A percentile compares a stretch with the other conserved stretches of the same genome.
phyloP scores from a whole-genome alignment of 1,139 yeast species.

The Kluyveromyces sp. region DNA sequence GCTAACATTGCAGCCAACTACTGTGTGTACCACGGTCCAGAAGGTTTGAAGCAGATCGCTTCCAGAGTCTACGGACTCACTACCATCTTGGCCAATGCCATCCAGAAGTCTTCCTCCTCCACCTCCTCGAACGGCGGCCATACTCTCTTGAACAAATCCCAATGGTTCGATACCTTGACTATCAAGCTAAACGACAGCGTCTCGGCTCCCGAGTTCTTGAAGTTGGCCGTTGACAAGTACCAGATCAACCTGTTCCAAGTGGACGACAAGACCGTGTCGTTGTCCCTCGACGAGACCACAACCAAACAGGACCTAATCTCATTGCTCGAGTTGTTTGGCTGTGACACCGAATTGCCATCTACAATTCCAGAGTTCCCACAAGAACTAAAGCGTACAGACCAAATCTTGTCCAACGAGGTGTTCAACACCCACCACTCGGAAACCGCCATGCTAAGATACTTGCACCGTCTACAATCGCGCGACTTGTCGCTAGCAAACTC shows the following conservation, averaged over 20 bases:
- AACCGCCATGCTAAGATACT: conserved; percentile 86
- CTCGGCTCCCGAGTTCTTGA: conserved; percentile 49
- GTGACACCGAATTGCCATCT: conserved; percentile 23
- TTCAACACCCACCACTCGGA: conserved; percentile 88
- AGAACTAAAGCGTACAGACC: conserved; percentile 52
- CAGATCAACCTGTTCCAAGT: conserved; percentile 74
- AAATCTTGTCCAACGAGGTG: conserved; percentile 62
- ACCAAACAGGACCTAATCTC: conserved; percentile 51
- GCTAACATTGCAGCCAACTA: conserved; percentile 96
- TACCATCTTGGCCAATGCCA: conserved; percentile 55
- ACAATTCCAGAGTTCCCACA: conserved; percentile 47
- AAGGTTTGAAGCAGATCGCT: conserved; percentile 79
- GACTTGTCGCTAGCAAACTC: conserved; percentile 91
- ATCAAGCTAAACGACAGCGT: conserved; percentile 41
- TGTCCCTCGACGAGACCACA: conserved; percentile 84
- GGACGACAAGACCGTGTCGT: conserved; percentile 52
- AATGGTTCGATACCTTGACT: conserved; percentile 85
- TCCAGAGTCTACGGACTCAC: conserved; percentile 71
- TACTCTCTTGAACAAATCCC: conserved; percentile 43
- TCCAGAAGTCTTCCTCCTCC: conserved; percentile 33
- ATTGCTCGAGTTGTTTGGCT: conserved; percentile 53
- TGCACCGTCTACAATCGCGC: conserved; percentile 76
- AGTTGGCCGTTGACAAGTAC: conserved; percentile 49
- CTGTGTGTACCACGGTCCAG: conserved; percentile 93
- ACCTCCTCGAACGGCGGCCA: conserved; percentile 33